These are phyloP conservation scores for Sphagnum contortum DNA, from an alignment of 225 moss, liverwort and hornwort genomes.

Conservation along the genomic window DNA sequence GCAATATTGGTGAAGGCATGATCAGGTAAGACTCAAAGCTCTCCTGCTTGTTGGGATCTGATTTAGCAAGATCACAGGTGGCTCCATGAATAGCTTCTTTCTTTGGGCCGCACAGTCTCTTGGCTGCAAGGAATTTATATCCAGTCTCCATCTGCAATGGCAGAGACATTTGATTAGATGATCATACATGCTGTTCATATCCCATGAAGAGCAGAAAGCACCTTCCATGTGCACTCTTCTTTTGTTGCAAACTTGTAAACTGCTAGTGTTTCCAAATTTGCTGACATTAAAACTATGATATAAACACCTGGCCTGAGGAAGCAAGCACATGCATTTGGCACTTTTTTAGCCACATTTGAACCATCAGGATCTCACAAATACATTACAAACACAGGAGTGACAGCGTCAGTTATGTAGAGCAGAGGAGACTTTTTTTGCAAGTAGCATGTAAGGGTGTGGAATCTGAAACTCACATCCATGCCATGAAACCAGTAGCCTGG, in stretches of 20 bases:
- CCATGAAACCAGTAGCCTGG: conserved; percentile 16
- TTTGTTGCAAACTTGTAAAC: too few relatives aligned
- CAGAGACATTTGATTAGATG: not conserved
- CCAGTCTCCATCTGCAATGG: conserved; percentile 11
- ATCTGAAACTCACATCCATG: conserved; percentile 15
- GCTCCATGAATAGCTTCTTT: conserved; percentile 21
- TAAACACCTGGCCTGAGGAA: too few relatives aligned
- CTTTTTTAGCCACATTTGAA: not conserved
- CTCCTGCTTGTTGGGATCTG: conserved; percentile 6
- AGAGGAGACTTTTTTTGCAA: not conserved
- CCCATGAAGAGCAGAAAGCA: too few relatives aligned
- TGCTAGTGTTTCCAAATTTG: too few relatives aligned
- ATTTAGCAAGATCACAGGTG: conserved; percentile 15
- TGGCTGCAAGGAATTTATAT: conserved; percentile 9
- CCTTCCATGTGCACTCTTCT: too few relatives aligned
- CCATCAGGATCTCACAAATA: not conserved
- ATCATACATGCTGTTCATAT: too few relatives aligned
- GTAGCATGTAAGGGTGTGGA: too few relatives aligned
- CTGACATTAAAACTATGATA: too few relatives aligned
- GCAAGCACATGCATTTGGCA: too few relatives aligned
- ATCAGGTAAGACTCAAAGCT: conserved; percentile 6
- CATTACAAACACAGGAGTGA: not conserved
- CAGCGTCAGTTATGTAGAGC: not conserved
- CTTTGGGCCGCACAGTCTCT: conserved; percentile 19
- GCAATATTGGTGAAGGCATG: conserved; percentile 13